These are phyloP conservation scores for Fusarium subglutinans DNA, from an alignment of 2,329 filamentous ascomycete species.

Conservation along the genomic window DNA sequence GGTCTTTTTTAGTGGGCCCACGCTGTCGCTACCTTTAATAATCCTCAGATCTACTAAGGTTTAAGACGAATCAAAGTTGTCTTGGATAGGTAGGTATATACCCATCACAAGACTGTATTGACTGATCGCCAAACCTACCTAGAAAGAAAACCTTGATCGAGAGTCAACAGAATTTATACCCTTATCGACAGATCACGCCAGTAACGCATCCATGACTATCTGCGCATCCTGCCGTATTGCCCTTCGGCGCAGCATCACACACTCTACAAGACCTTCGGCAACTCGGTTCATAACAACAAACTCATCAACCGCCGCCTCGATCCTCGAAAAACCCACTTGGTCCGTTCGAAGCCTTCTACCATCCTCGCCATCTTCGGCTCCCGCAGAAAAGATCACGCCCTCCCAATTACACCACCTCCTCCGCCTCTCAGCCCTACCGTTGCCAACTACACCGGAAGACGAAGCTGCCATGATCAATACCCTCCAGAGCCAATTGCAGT, in stretches of 20 bases:
- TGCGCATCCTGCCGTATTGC: slow-evolving; percentile 46
- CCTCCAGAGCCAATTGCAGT: slow-evolving; percentile 84
- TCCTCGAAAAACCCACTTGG: slow-evolving; percentile 80
- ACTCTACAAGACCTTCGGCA: neutral
- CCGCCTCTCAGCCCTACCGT: slow-evolving; percentile 86
- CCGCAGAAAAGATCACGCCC: slow-evolving; percentile 63
- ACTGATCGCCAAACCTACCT: neutral
- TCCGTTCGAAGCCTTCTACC: slow-evolving; percentile 81
- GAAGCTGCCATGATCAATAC: slow-evolving; percentile 77
- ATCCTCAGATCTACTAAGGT: neutral
- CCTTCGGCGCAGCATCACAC: slow-evolving; percentile 35
- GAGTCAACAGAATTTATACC: neutral
- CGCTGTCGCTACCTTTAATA: neutral
- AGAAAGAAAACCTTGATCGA: neutral
- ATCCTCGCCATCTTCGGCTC: slow-evolving; percentile 39
- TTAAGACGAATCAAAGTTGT: neutral
- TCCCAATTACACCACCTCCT: slow-evolving; percentile 83
- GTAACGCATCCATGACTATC: slow-evolving; percentile 40
- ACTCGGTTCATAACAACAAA: slow-evolving; percentile 11
- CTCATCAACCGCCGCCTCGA: slow-evolving; percentile 43
- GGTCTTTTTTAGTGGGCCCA: slow-evolving; percentile 16
- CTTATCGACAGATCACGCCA: neutral
- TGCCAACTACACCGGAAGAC: slow-evolving; percentile 68
- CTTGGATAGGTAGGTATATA: neutral
- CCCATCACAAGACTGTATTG: neutral